These are phyloP conservation scores for Sonneratia caseolaris DNA, from an alignment of 345 rosid species.

Conservation along the genomic window DNA sequence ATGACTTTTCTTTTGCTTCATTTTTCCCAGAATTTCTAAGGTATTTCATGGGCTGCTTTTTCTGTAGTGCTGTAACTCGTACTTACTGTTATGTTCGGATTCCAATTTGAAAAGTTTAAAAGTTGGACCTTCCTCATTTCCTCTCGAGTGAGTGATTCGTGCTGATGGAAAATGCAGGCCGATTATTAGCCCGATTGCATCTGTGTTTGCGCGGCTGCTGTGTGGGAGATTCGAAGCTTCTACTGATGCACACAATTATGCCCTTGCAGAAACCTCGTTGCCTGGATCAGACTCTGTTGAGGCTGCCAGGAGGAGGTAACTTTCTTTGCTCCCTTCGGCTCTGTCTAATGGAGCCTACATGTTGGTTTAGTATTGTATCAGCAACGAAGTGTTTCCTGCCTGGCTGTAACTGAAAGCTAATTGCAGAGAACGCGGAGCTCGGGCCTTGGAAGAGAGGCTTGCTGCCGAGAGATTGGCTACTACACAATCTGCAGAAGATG, in stretches of 20 bases:
- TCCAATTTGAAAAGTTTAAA: background rate
- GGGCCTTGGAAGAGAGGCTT: slow-evolving; percentile 93
- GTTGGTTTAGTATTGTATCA: background rate
- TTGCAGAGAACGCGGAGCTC: slow-evolving; percentile 97
- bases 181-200: slow-evolving; percentile 67
- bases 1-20: slow-evolving; percentile 87
- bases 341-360: background rate
- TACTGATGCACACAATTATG: slow-evolving; percentile 37
- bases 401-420: background rate
- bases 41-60: slow-evolving; percentile 22
- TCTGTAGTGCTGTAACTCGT: background rate
- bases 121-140: background rate
- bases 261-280: slow-evolving; percentile 55
- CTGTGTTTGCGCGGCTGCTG: slow-evolving; percentile 68
- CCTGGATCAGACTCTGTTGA: slow-evolving; percentile 94
- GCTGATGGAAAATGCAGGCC: slow-evolving; percentile 41
- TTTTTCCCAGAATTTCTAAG: slow-evolving; percentile 88
- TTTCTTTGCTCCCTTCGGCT: background rate
- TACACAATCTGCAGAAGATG: slow-evolving; percentile 39
- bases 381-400: background rate
- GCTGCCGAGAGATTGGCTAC: slow-evolving; percentile 66
- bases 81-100: background rate
- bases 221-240: slow-evolving; percentile 62
- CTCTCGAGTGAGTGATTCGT: background rate
- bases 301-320: slow-evolving; percentile 93